Base-by-base conservation (phyloP, 2,329 filamentous ascomycete genomes). In the Aureobasidium lini region DNA sequence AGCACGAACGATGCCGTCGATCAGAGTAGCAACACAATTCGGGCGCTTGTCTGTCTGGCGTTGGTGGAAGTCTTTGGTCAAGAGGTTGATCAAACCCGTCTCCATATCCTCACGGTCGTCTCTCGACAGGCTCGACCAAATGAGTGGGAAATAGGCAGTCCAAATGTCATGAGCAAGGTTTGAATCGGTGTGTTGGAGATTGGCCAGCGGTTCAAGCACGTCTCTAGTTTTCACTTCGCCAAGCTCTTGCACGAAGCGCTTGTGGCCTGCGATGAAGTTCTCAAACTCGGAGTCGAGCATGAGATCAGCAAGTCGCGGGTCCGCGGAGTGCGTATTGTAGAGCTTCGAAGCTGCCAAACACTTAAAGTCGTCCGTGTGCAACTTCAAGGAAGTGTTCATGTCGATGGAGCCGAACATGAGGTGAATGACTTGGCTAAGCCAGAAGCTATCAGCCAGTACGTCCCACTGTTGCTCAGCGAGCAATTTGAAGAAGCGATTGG, bases 391-490 rank as follows among this genome's bases (percentile, higher is more conserved):
- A n/a, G 82, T 82, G 65, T 88, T 90, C 79, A 90, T 87, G 70
- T 99, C 94, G 43, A 97, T 83, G 6, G 90, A 92, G 15, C 94
- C 92, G 64, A 99, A 84, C 59, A 99, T 84, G 42, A 99, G 80
- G 68, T 99, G 94, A 16, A 91, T 91, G 36, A 95, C 93, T 73
- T 99, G 94, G 42, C 91, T 87, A 52, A 99, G 79, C 95, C 95
- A 99, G 76, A 95, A 99, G 1, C 90, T 95, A 66, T 99, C 94
- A 1, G 85, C 86, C 49, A 99, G 79, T 0, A 90, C 95, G 70
- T 97, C 93, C 94, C 94, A 99, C 67, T 97, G 97, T 71, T 99
- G 95, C 28, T 89, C 88, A 0, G 86, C 86, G 59, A 99, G 82
- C 4, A 97, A 87, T 74, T 96, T 97, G 61, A 87, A 88, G 40